These are phyloP conservation scores for Blastobotrys parvus DNA, from an alignment of 805 yeast species.

Conservation along the genomic window DNA sequence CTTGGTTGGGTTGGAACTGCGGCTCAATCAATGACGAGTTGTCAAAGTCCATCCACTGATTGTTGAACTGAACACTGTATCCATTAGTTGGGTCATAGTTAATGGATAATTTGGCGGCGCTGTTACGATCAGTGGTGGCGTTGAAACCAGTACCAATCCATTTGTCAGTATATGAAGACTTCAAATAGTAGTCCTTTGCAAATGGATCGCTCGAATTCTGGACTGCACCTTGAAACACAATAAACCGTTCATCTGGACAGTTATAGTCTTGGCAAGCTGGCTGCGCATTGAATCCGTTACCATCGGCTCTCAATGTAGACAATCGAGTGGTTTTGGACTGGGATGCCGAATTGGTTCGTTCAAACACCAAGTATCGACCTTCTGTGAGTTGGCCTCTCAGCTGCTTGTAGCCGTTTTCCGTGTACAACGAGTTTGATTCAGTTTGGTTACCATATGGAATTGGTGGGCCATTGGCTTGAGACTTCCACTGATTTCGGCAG, in stretches of 20 bases:
- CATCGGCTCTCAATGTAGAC: not conserved
- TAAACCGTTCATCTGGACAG: not conserved
- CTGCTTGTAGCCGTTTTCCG: slow-evolving; percentile 16
- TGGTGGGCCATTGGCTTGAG: slow-evolving; percentile 10
- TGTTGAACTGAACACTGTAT: not conserved
- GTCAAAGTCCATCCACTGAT: not conserved
- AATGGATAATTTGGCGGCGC: not conserved
- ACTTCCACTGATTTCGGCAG: slow-evolving; percentile 7
- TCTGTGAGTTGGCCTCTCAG: slow-evolving; percentile 19
- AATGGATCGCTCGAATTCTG: not conserved
- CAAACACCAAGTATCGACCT: slow-evolving; percentile 17
- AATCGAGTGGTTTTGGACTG: not conserved
- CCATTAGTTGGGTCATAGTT: not conserved
- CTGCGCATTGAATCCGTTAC: not conserved
- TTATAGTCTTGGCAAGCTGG: not conserved
- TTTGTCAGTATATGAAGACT: not conserved
- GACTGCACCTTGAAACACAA: not conserved
- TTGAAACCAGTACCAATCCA: not conserved
- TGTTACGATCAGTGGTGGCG: not conserved
- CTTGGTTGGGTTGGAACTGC: not conserved
- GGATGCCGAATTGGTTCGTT: not conserved
- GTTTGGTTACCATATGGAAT: slow-evolving; percentile 19
- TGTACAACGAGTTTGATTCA: slow-evolving; percentile 8
- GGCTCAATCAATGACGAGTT: not conserved
- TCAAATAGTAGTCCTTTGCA: not conserved